Evolutionary conservation across 73 alveolate genomes (phyloP), one percentile per base, ranked within the genome.

Genomic region (Paramecium pentaurelia): DNA sequence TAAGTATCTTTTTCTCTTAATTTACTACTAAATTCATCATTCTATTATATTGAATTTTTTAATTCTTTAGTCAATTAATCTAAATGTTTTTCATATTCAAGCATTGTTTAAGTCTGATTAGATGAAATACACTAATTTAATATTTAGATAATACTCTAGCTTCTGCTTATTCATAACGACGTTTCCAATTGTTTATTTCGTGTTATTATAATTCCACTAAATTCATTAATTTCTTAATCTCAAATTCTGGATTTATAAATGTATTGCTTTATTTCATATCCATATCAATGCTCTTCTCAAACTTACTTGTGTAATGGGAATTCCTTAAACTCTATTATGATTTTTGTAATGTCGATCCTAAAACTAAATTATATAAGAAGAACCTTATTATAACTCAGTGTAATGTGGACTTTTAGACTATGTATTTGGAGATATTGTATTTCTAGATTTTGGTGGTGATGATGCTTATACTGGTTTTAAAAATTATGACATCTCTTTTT

Each of bases 131-230:
- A 27, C 91, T 80, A 45, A 45, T 10, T 8, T 75, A 14, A 75
- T 54, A 0, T 37, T 75, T 11, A 38, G 3, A n/a, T 75, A 7
- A 16, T 36, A 75, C 88, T 45, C 91, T 80, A 25, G 91, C 91
- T 45, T 80, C 91, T 45, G 75, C 75, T 47, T 80, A 80, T 80
- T 80, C 91, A 80, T 80, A 80, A 2, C 91, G 71, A 44, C 91
- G 20, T 25, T 49, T 80, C 91, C 91, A 80, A 44, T 80, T 80
- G 27, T 49, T 80, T 3, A 80, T 80, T 25, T 80, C 91, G 30
- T 80, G 91, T 27, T 80, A 49, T 47, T 80, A 30, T 11, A 80
- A 49, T 47, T 80, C 91, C 3, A 80, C 91, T 25, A 80, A 80
- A 80, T 80, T 80, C 91, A 80, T 80, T 8, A 80, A 47, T 80